Percentiles rank a stretch among this genome's conserved stretches.
phyloP scores from a whole-genome alignment of 495 filamentous ascomycete species.

The Aspergillus hancockii region DNA sequence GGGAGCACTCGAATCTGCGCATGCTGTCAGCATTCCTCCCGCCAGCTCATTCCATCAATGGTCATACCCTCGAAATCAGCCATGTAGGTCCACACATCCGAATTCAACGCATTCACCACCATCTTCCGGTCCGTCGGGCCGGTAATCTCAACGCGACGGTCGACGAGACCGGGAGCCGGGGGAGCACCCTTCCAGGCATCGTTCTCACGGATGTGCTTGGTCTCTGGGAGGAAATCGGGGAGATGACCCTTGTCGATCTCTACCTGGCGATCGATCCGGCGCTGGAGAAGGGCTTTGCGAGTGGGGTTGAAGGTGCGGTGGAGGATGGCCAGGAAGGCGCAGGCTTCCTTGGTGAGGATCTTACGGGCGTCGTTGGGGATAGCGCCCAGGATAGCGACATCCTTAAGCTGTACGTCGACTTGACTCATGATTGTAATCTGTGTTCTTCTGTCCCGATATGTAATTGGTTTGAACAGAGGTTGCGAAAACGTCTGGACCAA shows the following conservation, averaged over 20 bases:
- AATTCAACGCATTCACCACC: conserved; percentile 97
- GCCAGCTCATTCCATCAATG: conserved; percentile 8
- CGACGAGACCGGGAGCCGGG: conserved; percentile 89
- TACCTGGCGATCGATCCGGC: conserved; percentile 82
- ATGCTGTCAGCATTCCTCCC: conserved; percentile 1
- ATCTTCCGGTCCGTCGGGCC: conserved; percentile 98
- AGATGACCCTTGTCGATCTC: conserved; percentile 90
- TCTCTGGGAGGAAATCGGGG: conserved; percentile 97
- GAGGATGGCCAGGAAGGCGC: conserved; percentile 89
- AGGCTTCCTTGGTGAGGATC: conserved; percentile 88
- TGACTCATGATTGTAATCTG: conserved; percentile 59
- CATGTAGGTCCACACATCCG: conserved; percentile 99
- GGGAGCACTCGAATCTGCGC: conserved; percentile 86
- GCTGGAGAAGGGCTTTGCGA: conserved; percentile 86
- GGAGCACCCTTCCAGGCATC: conserved; percentile 92
- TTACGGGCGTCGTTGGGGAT: conserved; percentile 78
- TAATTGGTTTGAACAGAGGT: not conserved
- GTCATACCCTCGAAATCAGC: conserved; percentile 90
- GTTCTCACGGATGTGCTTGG: conserved; percentile 92
- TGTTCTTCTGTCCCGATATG: conserved; percentile 9
- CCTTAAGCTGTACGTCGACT: conserved; percentile 76
- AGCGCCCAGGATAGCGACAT: conserved; percentile 79
- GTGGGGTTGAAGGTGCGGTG: conserved; percentile 92
- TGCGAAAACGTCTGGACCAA: not conserved
- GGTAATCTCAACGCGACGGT: conserved; percentile 97